Base-by-base conservation (phyloP, 495 filamentous ascomycete genomes). In the Aspergillus sclerotioniger region DNA sequence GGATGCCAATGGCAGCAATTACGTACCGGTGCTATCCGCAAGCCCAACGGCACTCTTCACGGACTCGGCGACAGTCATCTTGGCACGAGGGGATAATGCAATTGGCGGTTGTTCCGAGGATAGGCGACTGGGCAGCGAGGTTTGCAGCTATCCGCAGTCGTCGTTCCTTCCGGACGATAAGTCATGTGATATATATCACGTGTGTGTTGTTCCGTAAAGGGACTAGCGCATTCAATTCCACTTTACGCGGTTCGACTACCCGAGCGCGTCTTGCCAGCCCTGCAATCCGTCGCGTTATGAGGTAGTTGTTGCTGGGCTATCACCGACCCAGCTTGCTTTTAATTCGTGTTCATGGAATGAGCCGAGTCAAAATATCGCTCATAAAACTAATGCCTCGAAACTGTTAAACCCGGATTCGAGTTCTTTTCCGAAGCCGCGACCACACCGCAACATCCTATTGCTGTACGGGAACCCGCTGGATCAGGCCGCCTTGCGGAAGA, bases 1-100 rank as follows among this genome's bases (percentile, higher is more conserved):
- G 33, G 29, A 6, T 12, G 43, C 56, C 63, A 70, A 67, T 72
- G 61, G 59, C 44, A 54, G 49, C 31, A 29, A 45, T 63, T 58
- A 71, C 76, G 47, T 69, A 81, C 79, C 66, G 49, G 73, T 67
- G 54, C 71, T 71, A 57, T 75, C 76, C 17, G 65, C 72, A 44
- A 80, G 67, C 37, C 82, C 82, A 48, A 82, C 75, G 54, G 77
- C 75, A 56, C 75, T 80, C 69, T 86, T 82, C 59, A 84, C 71
- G 45, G 80, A 72, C 69, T 86, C 82, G 39, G 58, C 59, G 62
- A 78, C 72, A 60, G 76, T 76, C 77, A 78, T 80, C 54, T 67
- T 78, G 67, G 31, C 41, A 35, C 25, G 49, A 60, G 65, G 55
- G 25, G 54, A 46, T 51, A 60, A 47, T 53, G 59, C 54, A 51